Base-by-base conservation (phyloP, 331 rosid genomes). In the Quercus lobata region DNA sequence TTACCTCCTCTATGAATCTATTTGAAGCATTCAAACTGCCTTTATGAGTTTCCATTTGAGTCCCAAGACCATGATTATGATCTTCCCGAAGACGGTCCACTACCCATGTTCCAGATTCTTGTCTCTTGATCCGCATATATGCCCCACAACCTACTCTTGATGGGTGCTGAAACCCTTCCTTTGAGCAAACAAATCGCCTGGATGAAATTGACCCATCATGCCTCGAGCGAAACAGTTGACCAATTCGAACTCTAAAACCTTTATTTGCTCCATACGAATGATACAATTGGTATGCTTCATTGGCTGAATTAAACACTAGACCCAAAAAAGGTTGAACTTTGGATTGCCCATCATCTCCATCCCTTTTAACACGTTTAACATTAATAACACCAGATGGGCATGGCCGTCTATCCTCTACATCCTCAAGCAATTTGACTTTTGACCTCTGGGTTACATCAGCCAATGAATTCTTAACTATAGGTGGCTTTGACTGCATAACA, bases 141-240 rank as follows among this genome's bases (percentile, higher is more conserved):
- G 97, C 94, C 76, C 89, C 95, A 87, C 99, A 95, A 63, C 99
- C 99, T 70, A 92, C 85, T 89, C 99, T 88, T 63, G 97, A 93
- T 72, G 97, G 99, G 81, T 93, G 97, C 80, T 93, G 99, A 87
- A 91, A 95, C 56, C 99, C 99, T 82, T 95, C 99, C 87, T 88
- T 93, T 41, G 98, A 89, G 85, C 99, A 95, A 84, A 95, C 99
- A 84, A 93, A 95, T 54, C 99, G 81, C 54, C 99, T 87, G n/a
- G 99, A 95, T 60, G 97, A 89, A 68, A 95, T 86, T 65, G 83
- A 79, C 12, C 97, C 98, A 71, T 90, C 96, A 83, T 86, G 86
- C 88, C 91, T 95, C 34, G 99, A 95, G 53, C 99, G 96, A 88
- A 93, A 90, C 83, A 95, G 74, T 80, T 95, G 99, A 78, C 99